Percentiles rank a stretch among this genome's conserved stretches.
Conservation (phyloP, 1,284 basidiomycete species). For the Trametes pubescens region DNA sequence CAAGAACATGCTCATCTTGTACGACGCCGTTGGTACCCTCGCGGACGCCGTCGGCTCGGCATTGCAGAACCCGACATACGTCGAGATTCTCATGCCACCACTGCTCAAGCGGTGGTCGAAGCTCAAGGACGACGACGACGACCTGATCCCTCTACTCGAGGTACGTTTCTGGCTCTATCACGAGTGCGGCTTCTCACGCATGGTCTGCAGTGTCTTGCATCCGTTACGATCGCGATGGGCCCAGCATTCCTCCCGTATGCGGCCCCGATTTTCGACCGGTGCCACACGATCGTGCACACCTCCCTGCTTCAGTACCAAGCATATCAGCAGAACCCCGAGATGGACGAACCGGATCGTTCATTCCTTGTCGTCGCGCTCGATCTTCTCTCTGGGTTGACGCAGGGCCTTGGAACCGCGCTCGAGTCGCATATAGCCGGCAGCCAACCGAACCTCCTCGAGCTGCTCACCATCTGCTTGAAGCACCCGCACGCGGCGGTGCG, state of each 20-base stretch:
- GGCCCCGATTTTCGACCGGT: slow-evolving; percentile 92
- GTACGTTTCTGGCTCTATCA: slow-evolving; percentile 52
- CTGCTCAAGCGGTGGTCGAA: slow-evolving; percentile 91
- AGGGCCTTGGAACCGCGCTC: slow-evolving; percentile 87
- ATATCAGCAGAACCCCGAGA: slow-evolving; percentile 84
- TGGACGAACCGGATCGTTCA: slow-evolving; percentile 93
- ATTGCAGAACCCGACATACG: slow-evolving; percentile 85
- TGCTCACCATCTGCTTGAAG: slow-evolving; percentile 88
- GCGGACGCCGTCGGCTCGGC: slow-evolving; percentile 95
- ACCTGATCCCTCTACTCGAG: slow-evolving; percentile 94
- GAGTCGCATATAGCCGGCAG: slow-evolving; percentile 73
- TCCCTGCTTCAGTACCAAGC: slow-evolving; percentile 85
- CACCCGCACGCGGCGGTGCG: slow-evolving; percentile 95
- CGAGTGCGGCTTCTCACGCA: slow-evolving; percentile 14
- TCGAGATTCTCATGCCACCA: slow-evolving; percentile 97
- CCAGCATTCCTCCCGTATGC: slow-evolving; percentile 92
- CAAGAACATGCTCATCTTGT: slow-evolving; percentile 98
- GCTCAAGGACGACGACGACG: slow-evolving; percentile 90
- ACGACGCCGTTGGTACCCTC: slow-evolving; percentile 97
- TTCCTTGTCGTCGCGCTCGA: slow-evolving; percentile 98
- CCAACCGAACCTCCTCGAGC: slow-evolving; percentile 79
- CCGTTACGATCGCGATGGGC: slow-evolving; percentile 96
- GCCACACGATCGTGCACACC: slow-evolving; percentile 85
- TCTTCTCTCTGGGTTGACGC: slow-evolving; percentile 93
- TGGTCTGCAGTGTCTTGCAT: slow-evolving; percentile 86